Evolutionary conservation across 257 asterid genomes (phyloP).

Genomic region (Echites panduratus): DNA sequence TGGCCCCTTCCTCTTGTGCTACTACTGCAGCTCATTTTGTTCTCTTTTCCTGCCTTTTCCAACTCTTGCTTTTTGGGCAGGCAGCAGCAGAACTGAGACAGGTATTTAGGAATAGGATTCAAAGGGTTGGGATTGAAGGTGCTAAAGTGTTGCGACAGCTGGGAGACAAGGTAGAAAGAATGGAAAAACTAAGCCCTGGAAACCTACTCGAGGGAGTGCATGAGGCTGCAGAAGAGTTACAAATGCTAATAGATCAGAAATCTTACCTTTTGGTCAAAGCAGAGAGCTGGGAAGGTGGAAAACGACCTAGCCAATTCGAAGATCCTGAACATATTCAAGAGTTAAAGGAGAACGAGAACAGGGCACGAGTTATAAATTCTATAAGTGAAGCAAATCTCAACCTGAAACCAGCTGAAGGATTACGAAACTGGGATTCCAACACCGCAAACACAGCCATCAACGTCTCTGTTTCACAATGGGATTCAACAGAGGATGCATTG

Average conservation of each 20-base stretch:
- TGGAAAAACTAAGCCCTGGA: conserved; percentile 69
- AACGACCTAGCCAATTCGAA: conserved; percentile 43
- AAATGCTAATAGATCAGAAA: conserved; percentile 71
- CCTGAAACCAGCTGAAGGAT: conserved; percentile 40
- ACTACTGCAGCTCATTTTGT: background rate
- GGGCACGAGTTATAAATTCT: conserved; percentile 44
- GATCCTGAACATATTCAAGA: conserved; percentile 62
- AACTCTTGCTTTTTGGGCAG: conserved; percentile 25
- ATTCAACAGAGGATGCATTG: conserved; percentile 57
- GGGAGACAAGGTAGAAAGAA: conserved; percentile 82
- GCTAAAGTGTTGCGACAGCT: conserved; percentile 66
- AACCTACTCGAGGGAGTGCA: conserved; percentile 68
- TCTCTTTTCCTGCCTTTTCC: conserved; percentile 5
- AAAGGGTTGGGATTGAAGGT: conserved; percentile 77
- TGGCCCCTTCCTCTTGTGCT: background rate
- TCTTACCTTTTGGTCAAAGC: conserved; percentile 85
- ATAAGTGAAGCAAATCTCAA: conserved; percentile 40
- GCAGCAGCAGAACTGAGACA: conserved; percentile 71
- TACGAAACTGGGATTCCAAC: conserved; percentile 31
- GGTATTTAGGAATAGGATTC: conserved; percentile 58
- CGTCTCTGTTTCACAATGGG: conserved; percentile 56
- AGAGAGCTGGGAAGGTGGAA: conserved; percentile 64
- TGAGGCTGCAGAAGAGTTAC: conserved; percentile 86
- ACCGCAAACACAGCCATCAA: conserved; percentile 36
- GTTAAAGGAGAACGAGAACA: conserved; percentile 54